Base-by-base conservation (phyloP, 306 rosid species). In the Comarum palustre region DNA sequence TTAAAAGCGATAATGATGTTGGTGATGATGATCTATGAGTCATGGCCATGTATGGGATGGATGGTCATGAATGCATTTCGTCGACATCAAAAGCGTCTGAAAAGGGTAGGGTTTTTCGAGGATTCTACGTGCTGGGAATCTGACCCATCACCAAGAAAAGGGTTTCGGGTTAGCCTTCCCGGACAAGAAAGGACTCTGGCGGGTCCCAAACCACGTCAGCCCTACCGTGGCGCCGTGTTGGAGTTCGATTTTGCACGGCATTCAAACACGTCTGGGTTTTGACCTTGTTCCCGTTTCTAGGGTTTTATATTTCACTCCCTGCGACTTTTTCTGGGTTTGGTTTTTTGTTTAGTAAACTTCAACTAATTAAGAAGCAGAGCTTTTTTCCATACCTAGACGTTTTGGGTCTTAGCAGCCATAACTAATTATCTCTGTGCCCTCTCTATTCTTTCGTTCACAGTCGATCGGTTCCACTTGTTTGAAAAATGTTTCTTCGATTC, bases 161-260 rank as follows among this genome's bases (percentile, higher is more conserved):
- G 41, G 41, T 1, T 42, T 17, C 31, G 25, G 13, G 69, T 75
- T 76, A 79, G 77, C 81, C 82, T 72, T 70, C 73, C 70, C 74
- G 29, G 85, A 76, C 79, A 79, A 16, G 82, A 36, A n/a, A 19
- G 55, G 82, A 62, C 79, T 2, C 2, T 4, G 46, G 83, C 61
- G 79, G 93, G 92, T 42, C 87, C 90, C 89, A 65, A 7, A 39
- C 89, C 92, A 82, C 78, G 87, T 88, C 93, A 88, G 12, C 5
- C 16, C 62, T 82, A 74, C 86, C 84, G 38, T 74, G 85, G 83
- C 81, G 34, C 68, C 55, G 71, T n/a, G 92, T 51, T 61, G 84
- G 84, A 74, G 54, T 84, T 86, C 76, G 80, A 80, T 41, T 65
- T 73, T 66, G 73, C 86, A 88, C 80, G 84, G 81, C 79, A 47